A percentile compares a stretch with the other conserved stretches of the same genome.
Evolutionary conservation across 345 rosid genomes (phyloP).

Genomic region (Brassica carinata): DNA sequence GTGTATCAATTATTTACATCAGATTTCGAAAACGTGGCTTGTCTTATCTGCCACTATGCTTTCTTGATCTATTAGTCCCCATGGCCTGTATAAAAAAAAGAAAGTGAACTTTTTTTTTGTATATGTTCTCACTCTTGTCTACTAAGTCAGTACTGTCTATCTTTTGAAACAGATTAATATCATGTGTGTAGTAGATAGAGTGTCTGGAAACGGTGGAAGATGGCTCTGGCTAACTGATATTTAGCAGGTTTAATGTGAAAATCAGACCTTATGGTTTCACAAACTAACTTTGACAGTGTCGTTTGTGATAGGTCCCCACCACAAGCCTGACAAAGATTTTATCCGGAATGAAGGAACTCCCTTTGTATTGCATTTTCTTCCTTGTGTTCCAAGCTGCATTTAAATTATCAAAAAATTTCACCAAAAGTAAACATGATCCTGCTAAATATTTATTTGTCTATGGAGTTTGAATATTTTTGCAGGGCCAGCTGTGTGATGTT

Average conservation of each 20-base stretch:
- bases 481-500: no score
- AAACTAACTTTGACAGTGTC: not conserved
- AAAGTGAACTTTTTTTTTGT: not conserved
- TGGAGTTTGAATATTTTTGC: no score
- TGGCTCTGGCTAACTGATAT: slow-evolving; percentile 28
- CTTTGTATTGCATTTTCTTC: not conserved
- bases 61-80: slow-evolving; percentile 49
- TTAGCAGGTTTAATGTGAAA: not conserved
- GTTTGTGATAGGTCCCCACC: not conserved
- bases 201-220: slow-evolving; percentile 40
- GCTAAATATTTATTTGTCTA: no score
- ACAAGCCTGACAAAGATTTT: not conserved
- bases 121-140: not conserved
- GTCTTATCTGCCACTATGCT: slow-evolving; percentile 41
- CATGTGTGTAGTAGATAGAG: not conserved
- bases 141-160: not conserved
- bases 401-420: not conserved
- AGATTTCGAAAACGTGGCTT: slow-evolving; percentile 42
- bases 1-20: not conserved
- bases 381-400: not conserved
- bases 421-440: no score
- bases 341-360: slow-evolving; percentile 8
- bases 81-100: slow-evolving; percentile 43
- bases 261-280: not conserved
- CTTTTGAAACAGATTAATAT: slow-evolving; percentile 40